Evolutionary conservation across 805 yeast genomes (phyloP), one percentile per base, ranked within the genome.

Genomic region (Babjeviella inositovora): DNA sequence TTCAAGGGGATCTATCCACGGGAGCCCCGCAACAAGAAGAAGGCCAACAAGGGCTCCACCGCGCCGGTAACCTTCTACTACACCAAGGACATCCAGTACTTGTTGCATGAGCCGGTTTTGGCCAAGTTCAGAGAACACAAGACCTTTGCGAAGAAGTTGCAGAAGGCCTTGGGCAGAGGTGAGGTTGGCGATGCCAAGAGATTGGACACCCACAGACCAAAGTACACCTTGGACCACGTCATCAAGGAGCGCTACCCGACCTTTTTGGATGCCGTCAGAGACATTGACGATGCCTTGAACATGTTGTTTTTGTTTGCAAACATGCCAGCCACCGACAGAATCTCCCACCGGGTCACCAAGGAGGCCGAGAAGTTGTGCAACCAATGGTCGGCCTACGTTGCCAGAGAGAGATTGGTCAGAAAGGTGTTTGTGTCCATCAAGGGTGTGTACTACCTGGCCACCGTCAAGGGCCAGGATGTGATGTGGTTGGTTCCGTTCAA

Each of bases 1-100:
- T 82, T 90, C 64, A 90, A 90, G 50, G 98, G 98, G 24, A 85
- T 90, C 33, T 90, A 82, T 45, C 98, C 98, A 25, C 70, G 98
- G 47, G 96, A 84, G 45, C 97, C 97, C 22, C 62, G 85, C 38
- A 82, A 81, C 52, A 90, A 85, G 57, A 82, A 77, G 70, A 85
- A 82, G 62, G 95, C 96, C 29, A 87, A 84, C 52, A 90, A 82
- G 52, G 97, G 98, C 12, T 79, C 94, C n/a, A 81, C 96, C 6
- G 93, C 92, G 13, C 93, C 93, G 22, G 76, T 77, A 13, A 90
- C 98, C 4, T 92, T 90, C 47, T 90, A 90, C 54, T 87, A 84
- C 47, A 49, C 75, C 32, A 90, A 84, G 50, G 98, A 90, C 48
- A 90, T 90, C 34, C 94, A 85, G 50, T 90, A 87, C 48, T 58